Percentiles rank a stretch among this genome's conserved stretches.
Evolutionary conservation across 305 asterid species (phyloP).

Genomic region (Ilex paraguariensis): DNA sequence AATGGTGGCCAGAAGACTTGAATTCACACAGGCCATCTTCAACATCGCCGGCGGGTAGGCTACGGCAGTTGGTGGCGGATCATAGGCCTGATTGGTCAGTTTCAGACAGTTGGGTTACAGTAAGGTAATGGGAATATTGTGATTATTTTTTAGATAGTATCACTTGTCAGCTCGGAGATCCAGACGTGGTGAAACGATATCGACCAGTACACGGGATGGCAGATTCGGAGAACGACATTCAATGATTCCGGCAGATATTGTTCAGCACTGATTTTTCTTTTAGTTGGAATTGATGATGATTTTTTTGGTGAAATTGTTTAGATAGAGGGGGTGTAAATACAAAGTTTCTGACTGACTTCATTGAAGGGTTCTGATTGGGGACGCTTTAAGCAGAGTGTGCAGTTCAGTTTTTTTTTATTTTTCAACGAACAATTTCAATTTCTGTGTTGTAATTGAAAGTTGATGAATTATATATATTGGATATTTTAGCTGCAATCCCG

Average conservation of each 20-base stretch:
- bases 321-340: background rate
- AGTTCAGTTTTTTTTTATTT: constrained; percentile 6
- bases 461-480: too few species aligned
- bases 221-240: constrained; percentile 15
- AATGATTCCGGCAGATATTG: constrained; percentile 19
- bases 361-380: constrained; percentile 10
- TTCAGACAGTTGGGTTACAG: constrained; percentile 54
- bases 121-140: constrained; percentile 37
- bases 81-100: constrained; percentile 40
- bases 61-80: constrained; percentile 23
- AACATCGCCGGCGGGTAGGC: constrained; percentile 34
- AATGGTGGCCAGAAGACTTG: constrained; percentile 7
- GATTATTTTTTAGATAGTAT: too few species aligned
- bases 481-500: too few species aligned
- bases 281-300: background rate
- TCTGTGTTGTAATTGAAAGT: too few species aligned
- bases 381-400: constrained; percentile 19
- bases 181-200: too few species aligned
- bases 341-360: constrained; percentile 18
- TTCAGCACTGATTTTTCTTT: constrained; percentile 16
- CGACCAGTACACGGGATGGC: too few species aligned
- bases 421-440: too few species aligned
- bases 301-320: background rate
- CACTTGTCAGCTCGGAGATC: too few species aligned
- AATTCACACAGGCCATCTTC: constrained; percentile 17